Base-by-base conservation (phyloP, 805 yeast species). In the Huiozyma sinensis region DNA sequence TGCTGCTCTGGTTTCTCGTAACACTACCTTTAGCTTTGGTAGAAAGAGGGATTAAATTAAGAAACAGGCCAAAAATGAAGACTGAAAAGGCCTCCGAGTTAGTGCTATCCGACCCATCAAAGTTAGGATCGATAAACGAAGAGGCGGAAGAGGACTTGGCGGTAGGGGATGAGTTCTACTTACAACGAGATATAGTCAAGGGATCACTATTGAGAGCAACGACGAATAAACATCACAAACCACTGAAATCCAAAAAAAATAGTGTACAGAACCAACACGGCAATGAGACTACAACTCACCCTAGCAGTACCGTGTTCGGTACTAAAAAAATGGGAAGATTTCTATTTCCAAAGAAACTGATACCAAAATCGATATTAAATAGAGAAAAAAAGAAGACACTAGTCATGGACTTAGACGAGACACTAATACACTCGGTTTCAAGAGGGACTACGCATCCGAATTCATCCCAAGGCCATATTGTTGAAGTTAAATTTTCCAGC, bases 381-480 rank as follows among this genome's bases (percentile, higher is more conserved):
- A 55, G 62, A 5, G 55, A 53, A 65, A 69, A 60, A 53, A 67
- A 53, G 47, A 72, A 71, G 50, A 88, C 87, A 56, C 70, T 92
- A 30, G 83, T 92, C 1, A 68, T 92, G 27, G 98, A 92, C 59
- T 72, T 92, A 30, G 98, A 90, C 63, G 98, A 92, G 57, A 92
- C 98, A 0, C 67, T 92, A 44, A 88, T 92, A 45, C 98, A 92
- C 60, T 88, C 97, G 1, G 71, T 88, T 45, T 79, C 94, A 5
- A 71, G 94, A 45, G 73, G 75, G 2, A 58, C 60, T 8, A 50
- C 63, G 1, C 57, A 52, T 40, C 47, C 51, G 36, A 57, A 54
- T 34, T 56, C 58, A 2, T 50, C 64, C 9, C 66, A 71, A 38
- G 76, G 76, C 30, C 79, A 81, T 48, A 80, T 88, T 73, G 83